A percentile compares a stretch with the other conserved stretches of the same genome.
phyloP scores from a whole-genome alignment of 805 yeast genomes.

The Ogataea philodendri region DNA sequence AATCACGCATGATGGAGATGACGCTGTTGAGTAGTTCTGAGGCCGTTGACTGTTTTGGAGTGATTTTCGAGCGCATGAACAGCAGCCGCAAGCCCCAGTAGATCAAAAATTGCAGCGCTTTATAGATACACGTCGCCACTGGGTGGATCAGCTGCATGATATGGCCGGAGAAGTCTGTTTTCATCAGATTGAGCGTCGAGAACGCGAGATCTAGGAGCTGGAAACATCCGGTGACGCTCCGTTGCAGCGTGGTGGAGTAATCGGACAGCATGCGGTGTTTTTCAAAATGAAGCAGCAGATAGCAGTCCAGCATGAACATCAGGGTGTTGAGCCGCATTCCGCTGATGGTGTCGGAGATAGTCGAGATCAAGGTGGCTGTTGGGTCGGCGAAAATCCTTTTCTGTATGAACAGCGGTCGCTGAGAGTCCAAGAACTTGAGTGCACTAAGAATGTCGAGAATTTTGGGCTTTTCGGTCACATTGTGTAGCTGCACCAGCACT shows the following conservation, averaged over 20 bases:
- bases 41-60: background rate
- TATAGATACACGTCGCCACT: conserved; percentile 10
- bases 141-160: conserved; percentile 12
- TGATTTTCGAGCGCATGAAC: conserved; percentile 6
- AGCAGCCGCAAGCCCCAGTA: conserved; percentile 15
- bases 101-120: conserved; percentile 14
- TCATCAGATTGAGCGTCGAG: conserved; percentile 5
- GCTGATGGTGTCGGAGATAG: conserved; percentile 4
- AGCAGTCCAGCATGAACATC: conserved; percentile 17
- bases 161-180: conserved; percentile 11
- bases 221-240: conserved; percentile 1
- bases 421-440: conserved; percentile 12
- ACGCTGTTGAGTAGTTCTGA: conserved; percentile 1
- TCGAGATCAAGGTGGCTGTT: background rate
- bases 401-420: conserved; percentile 6
- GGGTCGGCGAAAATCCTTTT: background rate
- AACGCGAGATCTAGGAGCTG: conserved; percentile 10
- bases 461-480: conserved; percentile 20
- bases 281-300: conserved; percentile 24
- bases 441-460: conserved; percentile 24
- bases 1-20: conserved; percentile 9
- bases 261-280: conserved; percentile 1
- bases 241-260: conserved; percentile 9
- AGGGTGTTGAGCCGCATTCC: conserved; percentile 12
- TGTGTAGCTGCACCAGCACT: conserved; percentile 25